phyloP scores from a whole-genome alignment of 768 basidiomycete species.

The Kwoniella mangroviensis region DNA sequence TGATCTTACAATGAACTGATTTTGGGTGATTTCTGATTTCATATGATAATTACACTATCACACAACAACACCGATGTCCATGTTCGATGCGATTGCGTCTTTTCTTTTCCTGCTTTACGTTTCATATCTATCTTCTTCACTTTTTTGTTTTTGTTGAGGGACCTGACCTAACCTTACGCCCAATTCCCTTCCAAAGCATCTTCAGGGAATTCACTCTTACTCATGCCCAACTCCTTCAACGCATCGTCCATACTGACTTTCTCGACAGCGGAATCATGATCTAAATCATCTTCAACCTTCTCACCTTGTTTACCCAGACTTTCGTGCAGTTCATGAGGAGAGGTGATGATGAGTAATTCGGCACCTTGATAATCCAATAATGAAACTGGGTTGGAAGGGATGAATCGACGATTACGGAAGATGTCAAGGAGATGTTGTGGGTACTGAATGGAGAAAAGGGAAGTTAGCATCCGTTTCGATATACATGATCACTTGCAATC shows the following conservation, averaged over 20 bases:
- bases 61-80: too few species aligned
- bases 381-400: conserved; percentile 46
- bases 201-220: conserved; percentile 43
- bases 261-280: conserved; percentile 39
- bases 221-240: conserved; percentile 52
- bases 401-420: conserved; percentile 41
- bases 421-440: conserved; percentile 37
- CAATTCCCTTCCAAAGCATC: conserved; percentile 52
- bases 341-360: conserved; percentile 50
- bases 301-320: conserved; percentile 46
- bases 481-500: neutral
- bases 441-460: conserved; percentile 29
- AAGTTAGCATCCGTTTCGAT: neutral
- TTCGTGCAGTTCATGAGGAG: conserved; percentile 43
- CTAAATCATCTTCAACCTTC: conserved; percentile 45
- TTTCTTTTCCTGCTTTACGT: neutral
- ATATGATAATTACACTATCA: too few species aligned
- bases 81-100: too few species aligned
- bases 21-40: too few species aligned
- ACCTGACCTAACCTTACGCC: conserved; percentile 25
- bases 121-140: neutral
- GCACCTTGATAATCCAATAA: conserved; percentile 45
- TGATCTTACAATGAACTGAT: too few species aligned
- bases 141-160: too few species aligned
- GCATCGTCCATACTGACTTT: conserved; percentile 38